Conservation (phyloP, 2,329 filamentous ascomycete species). For the Westerdykella sp. region DNA sequence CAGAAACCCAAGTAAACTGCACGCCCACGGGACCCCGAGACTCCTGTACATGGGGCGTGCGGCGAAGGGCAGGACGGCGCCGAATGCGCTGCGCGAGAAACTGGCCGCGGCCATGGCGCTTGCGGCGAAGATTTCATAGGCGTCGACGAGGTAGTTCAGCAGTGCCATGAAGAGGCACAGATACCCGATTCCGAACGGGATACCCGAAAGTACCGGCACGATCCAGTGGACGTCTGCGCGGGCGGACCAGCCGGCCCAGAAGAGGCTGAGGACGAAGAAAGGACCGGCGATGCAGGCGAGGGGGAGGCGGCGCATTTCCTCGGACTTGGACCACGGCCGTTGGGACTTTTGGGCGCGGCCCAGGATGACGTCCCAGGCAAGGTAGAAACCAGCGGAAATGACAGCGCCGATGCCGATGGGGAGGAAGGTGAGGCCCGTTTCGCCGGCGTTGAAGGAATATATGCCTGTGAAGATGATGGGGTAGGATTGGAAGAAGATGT, state of each 20-base stretch:
- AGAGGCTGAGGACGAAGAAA: slow-evolving; percentile 41
- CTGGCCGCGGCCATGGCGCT: slow-evolving; percentile 78
- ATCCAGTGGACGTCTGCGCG: slow-evolving; percentile 38
- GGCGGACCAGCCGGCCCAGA: slow-evolving; percentile 43
- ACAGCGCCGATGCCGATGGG: slow-evolving; percentile 60
- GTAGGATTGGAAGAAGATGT: slow-evolving; percentile 73
- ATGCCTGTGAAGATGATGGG: slow-evolving; percentile 57
- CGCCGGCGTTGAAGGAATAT: slow-evolving; percentile 59
- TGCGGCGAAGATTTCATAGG: slow-evolving; percentile 69
- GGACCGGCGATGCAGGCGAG: slow-evolving; percentile 66
- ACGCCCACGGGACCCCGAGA: slow-evolving; percentile 64
- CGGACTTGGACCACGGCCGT: slow-evolving; percentile 54
- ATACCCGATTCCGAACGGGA: slow-evolving; percentile 43
- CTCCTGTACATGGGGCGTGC: slow-evolving; percentile 55
- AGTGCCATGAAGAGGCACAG: slow-evolving; percentile 47
- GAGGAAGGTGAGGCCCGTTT: slow-evolving; percentile 62
- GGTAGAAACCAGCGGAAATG: slow-evolving; percentile 55
- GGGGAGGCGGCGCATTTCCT: slow-evolving; percentile 65
- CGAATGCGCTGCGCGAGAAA: slow-evolving; percentile 72
- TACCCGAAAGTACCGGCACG: slow-evolving; percentile 37
- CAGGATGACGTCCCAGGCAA: slow-evolving; percentile 59
- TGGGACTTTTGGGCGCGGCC: slow-evolving; percentile 43
- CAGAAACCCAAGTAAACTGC: slow-evolving; percentile 46
- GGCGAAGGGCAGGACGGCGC: slow-evolving; percentile 51
- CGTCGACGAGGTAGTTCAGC: slow-evolving; percentile 57